Evolutionary conservation across 345 rosid genomes (phyloP).

Genomic region (Salix exigua): DNA sequence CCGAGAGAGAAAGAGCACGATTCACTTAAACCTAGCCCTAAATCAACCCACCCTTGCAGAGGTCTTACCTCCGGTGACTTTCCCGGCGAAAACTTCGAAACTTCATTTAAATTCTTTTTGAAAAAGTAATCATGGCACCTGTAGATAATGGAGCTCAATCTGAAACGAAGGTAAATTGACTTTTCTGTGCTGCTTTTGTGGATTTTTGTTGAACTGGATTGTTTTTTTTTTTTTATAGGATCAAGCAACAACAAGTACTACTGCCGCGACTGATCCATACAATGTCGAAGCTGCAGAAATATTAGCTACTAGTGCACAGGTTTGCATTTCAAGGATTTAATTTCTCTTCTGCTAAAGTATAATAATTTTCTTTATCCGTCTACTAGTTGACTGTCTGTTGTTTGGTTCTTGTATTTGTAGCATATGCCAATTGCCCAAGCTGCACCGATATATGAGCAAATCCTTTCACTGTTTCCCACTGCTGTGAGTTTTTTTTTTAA

Average conservation of each 20-base stretch:
- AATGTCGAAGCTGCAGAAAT: constrained; percentile 76
- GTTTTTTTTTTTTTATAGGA: constrained; percentile 15
- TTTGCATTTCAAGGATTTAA: constrained; percentile 11
- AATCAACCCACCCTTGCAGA: too few relatives aligned
- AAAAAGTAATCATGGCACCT: too few relatives aligned
- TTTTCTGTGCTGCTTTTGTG: neutral
- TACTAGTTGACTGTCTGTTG: neutral
- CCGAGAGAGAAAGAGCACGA: too few relatives aligned
- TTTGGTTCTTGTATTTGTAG: constrained; percentile 28
- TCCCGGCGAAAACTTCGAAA: too few relatives aligned
- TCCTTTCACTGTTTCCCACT: constrained; percentile 68
- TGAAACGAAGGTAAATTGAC: neutral
- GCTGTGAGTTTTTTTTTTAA: constrained; percentile 54
- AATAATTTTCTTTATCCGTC: neutral
- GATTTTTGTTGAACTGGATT: neutral
- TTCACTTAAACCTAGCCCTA: too few relatives aligned
- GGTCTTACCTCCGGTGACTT: too few relatives aligned
- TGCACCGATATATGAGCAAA: constrained; percentile 79
- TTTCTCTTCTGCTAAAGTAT: neutral
- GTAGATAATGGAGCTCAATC: neutral
- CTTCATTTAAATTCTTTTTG: too few relatives aligned
- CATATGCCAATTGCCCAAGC: constrained; percentile 75
- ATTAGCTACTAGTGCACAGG: constrained; percentile 68
- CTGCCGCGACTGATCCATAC: constrained; percentile 55
- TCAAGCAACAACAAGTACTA: constrained; percentile 4